A percentile compares a stretch with the other conserved stretches of the same genome.
Conservation (phyloP, 78 protist species). For the Dictyostelium discoideum region dicty_2.7 NC_007088.5:4572501-4573000, state of each 20-base stretch:
- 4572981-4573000: not conserved
- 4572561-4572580: conserved; percentile 94
- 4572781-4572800: conserved; percentile 77
- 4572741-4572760: conserved; percentile 94
- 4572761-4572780: conserved; percentile 77
- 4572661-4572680: conserved; percentile 90
- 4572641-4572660: conserved; percentile 94
- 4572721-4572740: conserved; percentile 91
- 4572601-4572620: conserved; percentile 98
- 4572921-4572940: not conserved
- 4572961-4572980: not conserved
- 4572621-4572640: conserved; percentile 95
- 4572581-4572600: conserved; percentile 94
- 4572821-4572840: conserved; percentile 82
- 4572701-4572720: conserved; percentile 96
- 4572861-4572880: not conserved
- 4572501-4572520: conserved; percentile 90
- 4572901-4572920: not conserved
- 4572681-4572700: conserved; percentile 93
- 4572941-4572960: too few relatives aligned
- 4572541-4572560: conserved; percentile 96
- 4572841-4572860: conserved; percentile 45
- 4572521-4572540: conserved; percentile 89
- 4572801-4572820: conserved; percentile 68
- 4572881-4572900: not conserved